A percentile compares a stretch with the other conserved stretches of the same genome.
phyloP scores from a whole-genome alignment of 805 yeast species.

The Maudiozyma turicensis region DNA sequence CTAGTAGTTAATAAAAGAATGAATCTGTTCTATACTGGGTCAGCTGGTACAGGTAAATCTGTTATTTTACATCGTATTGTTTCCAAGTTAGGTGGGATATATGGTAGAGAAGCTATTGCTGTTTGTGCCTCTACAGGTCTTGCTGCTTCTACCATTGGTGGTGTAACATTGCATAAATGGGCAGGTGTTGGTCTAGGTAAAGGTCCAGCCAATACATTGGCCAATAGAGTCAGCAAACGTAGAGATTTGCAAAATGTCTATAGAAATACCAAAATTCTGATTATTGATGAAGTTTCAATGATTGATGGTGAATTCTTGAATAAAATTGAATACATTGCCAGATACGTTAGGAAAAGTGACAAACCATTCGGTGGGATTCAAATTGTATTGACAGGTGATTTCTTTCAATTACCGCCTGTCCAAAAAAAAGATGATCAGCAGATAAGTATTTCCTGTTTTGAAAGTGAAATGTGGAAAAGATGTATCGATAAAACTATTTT shows the following conservation, averaged over 20 bases:
- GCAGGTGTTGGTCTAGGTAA: slow-evolving; percentile 78
- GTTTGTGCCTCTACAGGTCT: slow-evolving; percentile 94
- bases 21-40: slow-evolving; percentile 68
- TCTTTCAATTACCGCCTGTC: slow-evolving; percentile 93
- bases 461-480: slow-evolving; percentile 57
- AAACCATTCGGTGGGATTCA: slow-evolving; percentile 93
- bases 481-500: slow-evolving; percentile 58
- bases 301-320: slow-evolving; percentile 70
- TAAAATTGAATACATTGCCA: slow-evolving; percentile 64
- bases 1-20: slow-evolving; percentile 40
- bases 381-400: slow-evolving; percentile 85
- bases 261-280: slow-evolving; percentile 57
- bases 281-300: slow-evolving; percentile 94
- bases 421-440: slow-evolving; percentile 31
- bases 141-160: slow-evolving; percentile 92
- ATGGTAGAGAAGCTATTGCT: slow-evolving; percentile 49
- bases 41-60: slow-evolving; percentile 86
- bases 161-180: slow-evolving; percentile 76
- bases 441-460: slow-evolving; percentile 54
- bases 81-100: slow-evolving; percentile 34
- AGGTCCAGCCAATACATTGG: slow-evolving; percentile 38
- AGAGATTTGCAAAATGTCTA: slow-evolving; percentile 34
- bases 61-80: slow-evolving; percentile 59
- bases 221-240: slow-evolving; percentile 12
- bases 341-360: slow-evolving; percentile 37